A percentile compares a stretch with the other conserved stretches of the same genome.
These are phyloP conservation scores for Yamadazyma atmosphaerica DNA, from an alignment of 1,139 yeast species.

Conservation along the genomic window DNA sequence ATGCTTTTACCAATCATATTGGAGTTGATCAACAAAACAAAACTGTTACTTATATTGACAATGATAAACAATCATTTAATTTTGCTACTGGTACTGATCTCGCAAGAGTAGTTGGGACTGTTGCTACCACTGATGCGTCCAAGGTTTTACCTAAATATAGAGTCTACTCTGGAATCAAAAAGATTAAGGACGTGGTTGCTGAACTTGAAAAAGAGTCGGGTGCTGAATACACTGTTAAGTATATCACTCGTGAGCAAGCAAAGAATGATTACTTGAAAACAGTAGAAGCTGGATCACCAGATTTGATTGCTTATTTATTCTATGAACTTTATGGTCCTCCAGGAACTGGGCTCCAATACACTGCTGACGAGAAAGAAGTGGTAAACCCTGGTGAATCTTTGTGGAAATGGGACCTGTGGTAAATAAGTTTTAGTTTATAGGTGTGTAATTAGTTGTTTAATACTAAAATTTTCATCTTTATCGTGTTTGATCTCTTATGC, in stretches of 20 bases:
- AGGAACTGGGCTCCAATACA: constrained; percentile 40
- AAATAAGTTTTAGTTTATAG: too few relatives aligned
- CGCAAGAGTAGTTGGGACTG: constrained; percentile 45
- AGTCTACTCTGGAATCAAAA: constrained; percentile 41
- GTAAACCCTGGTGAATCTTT: constrained; percentile 54
- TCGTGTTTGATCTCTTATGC: too few relatives aligned
- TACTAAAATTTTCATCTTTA: too few relatives aligned
- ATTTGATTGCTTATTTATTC: constrained; percentile 25
- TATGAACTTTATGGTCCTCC: constrained; percentile 31
- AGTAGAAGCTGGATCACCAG: constrained; percentile 3
- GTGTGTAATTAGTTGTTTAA: too few relatives aligned
- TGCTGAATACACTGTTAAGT: constrained; percentile 26
- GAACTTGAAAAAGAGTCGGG: constrained; percentile 43
- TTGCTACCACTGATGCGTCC: constrained; percentile 38
- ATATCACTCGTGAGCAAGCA: constrained; percentile 14
- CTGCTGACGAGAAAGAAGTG: constrained; percentile 46
- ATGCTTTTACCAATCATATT: constrained; percentile 32
- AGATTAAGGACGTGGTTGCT: constrained; percentile 39
- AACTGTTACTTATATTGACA: constrained; percentile 43
- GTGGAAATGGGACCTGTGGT: constrained; percentile 32
- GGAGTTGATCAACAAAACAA: constrained; percentile 39
- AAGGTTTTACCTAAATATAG: constrained; percentile 47
- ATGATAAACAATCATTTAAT: constrained; percentile 30
- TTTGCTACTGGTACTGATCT: constrained; percentile 44
- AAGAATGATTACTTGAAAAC: neutral